Percentiles rank a stretch among this genome's conserved stretches.
Conservation (phyloP, 2,329 filamentous ascomycete species). For the Alternaria sp. region DNA sequence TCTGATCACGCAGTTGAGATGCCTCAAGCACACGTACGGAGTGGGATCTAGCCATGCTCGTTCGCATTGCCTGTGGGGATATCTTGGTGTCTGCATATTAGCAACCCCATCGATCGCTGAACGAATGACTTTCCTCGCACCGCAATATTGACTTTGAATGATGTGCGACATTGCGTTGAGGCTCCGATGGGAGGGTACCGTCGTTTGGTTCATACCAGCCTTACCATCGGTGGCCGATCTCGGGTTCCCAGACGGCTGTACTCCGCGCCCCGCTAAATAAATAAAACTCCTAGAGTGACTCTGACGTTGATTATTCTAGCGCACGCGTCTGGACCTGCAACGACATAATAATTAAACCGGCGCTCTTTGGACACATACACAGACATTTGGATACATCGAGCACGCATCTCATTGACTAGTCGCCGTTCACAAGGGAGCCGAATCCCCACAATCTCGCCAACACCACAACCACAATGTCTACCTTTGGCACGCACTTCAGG, state of each 20-base stretch:
- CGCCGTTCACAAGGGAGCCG: constrained; percentile 7
- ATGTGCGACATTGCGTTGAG: neutral
- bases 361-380: neutral
- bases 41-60: neutral
- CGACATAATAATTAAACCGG: neutral
- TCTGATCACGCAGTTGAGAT: neutral
- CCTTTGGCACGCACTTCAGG: constrained; percentile 81
- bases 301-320: constrained; percentile 18
- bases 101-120: neutral
- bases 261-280: constrained; percentile 31
- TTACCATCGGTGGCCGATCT: constrained; percentile 13
- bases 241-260: constrained; percentile 21
- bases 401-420: neutral
- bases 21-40: neutral
- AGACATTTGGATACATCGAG: constrained; percentile 1
- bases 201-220: neutral
- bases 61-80: neutral
- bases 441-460: constrained; percentile 1
- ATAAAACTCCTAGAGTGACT: constrained; percentile 29
- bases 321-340: constrained; percentile 12
- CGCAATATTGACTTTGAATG: neutral
- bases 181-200: neutral
- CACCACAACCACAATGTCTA: constrained; percentile 60
- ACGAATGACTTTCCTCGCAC: neutral
- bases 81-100: neutral